Conservation (phyloP, 305 asterid species). For the Andrographis paniculata region DNA sequence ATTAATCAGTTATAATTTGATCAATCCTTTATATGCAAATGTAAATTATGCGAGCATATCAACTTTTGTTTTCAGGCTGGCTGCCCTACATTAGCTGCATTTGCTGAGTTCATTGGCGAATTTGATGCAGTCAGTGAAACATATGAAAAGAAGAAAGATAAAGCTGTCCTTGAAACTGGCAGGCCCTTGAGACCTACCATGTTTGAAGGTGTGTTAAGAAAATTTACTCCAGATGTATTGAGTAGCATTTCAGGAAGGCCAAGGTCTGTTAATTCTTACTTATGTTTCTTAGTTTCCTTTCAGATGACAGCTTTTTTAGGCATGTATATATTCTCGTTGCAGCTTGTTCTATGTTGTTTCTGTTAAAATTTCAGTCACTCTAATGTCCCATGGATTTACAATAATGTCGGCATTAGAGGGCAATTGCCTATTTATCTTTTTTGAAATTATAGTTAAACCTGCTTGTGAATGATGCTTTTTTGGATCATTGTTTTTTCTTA, state of each 20-base stretch:
- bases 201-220: conserved; percentile 68
- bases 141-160: conserved; percentile 45
- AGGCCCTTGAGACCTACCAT: conserved; percentile 59
- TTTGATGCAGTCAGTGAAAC: conserved; percentile 51
- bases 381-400: too few relatives aligned
- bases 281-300: conserved; percentile 13
- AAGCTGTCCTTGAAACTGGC: conserved; percentile 43
- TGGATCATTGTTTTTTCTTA: too few relatives aligned
- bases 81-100: conserved; percentile 70
- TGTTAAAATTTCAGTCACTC: too few relatives aligned
- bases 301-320: background rate
- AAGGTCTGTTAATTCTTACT: conserved; percentile 41
- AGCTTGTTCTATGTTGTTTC: too few relatives aligned
- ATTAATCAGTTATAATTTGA: conserved; percentile 4
- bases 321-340: too few relatives aligned
- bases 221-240: conserved; percentile 81
- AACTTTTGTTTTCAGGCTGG: conserved; percentile 31
- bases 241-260: conserved; percentile 53
- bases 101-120: conserved; percentile 58
- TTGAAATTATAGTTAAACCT: too few relatives aligned
- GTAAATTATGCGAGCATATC: conserved; percentile 5
- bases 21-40: background rate
- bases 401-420: too few relatives aligned
- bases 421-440: too few relatives aligned
- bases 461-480: too few relatives aligned